Percentiles rank a stretch among this genome's conserved stretches.
These are phyloP conservation scores for Schizothecium vesticola DNA, from an alignment of 495 filamentous ascomycete genomes.

Conservation along the genomic window DNA sequence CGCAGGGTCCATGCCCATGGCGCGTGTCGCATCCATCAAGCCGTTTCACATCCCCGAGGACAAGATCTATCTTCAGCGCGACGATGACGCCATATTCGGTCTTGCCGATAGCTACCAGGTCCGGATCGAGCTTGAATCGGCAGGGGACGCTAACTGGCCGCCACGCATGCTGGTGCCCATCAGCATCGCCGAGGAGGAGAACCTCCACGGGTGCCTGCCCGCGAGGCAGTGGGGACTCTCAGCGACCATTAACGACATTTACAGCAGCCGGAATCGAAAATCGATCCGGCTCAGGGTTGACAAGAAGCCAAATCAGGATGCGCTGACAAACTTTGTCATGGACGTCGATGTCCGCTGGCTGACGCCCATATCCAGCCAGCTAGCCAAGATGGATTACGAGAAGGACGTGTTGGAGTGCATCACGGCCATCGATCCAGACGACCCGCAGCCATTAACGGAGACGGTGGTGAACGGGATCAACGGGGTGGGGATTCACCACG, in stretches of 20 bases:
- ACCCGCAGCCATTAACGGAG: slow-evolving; percentile 28
- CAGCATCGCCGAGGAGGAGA: slow-evolving; percentile 22
- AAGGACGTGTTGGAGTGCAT: slow-evolving; percentile 29
- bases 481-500: neutral
- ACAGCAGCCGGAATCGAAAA: slow-evolving; percentile 34
- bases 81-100: slow-evolving; percentile 35
- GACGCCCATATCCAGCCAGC: slow-evolving; percentile 25
- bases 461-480: slow-evolving; percentile 18
- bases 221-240: slow-evolving; percentile 36
- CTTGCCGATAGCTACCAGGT: slow-evolving; percentile 43
- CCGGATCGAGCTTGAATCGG: slow-evolving; percentile 43
- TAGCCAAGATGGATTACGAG: slow-evolving; percentile 15
- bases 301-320: slow-evolving; percentile 25
- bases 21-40: slow-evolving; percentile 37
- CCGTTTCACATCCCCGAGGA: slow-evolving; percentile 45
- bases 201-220: slow-evolving; percentile 19
- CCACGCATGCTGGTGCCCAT: slow-evolving; percentile 33
- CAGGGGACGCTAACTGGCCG: slow-evolving; percentile 45
- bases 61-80: slow-evolving; percentile 42
- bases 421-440: slow-evolving; percentile 25
- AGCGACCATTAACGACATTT: slow-evolving; percentile 35
- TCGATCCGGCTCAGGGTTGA: slow-evolving; percentile 33
- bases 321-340: slow-evolving; percentile 35
- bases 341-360: slow-evolving; percentile 46
- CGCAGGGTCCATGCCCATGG: slow-evolving; percentile 35